Percentiles rank a stretch among this genome's conserved stretches.
These are phyloP conservation scores for Sporobolus alterniflorus DNA, from an alignment of 202 grass and related monocot species.

Conservation along the genomic window DNA sequence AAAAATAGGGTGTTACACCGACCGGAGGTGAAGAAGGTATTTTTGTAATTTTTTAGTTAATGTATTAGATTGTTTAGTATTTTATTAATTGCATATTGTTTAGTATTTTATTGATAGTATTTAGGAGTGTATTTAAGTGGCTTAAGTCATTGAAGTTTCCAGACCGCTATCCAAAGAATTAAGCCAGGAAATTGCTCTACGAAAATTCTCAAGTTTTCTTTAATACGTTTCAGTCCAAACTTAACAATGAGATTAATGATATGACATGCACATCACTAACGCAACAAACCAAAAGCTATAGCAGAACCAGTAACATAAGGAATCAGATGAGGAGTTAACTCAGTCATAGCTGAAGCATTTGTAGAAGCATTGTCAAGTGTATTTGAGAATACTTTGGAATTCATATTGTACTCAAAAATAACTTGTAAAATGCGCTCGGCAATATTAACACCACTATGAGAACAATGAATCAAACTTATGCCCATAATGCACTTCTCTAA, in stretches of 20 bases:
- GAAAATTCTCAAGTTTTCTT: not conserved
- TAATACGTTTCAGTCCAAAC: not conserved
- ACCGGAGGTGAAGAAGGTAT: too few relatives aligned
- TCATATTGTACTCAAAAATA: not conserved
- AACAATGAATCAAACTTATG: too few relatives aligned
- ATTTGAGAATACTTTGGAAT: not conserved
- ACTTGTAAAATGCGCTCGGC: not conserved
- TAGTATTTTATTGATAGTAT: too few relatives aligned
- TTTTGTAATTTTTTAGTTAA: too few relatives aligned
- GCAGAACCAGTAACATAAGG: not conserved
- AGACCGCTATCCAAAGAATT: too few relatives aligned
- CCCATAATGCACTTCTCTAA: too few relatives aligned
- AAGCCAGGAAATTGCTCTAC: not conserved
- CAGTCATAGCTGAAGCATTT: not conserved
- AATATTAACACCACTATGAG: not conserved
- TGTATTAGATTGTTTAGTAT: too few relatives aligned
- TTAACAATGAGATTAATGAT: not conserved
- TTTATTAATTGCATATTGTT: too few relatives aligned
- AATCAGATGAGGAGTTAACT: too few relatives aligned
- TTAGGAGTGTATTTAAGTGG: too few relatives aligned
- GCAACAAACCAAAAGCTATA: not conserved
- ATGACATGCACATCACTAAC: not conserved
- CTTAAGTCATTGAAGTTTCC: too few relatives aligned
- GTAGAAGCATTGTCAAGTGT: not conserved
- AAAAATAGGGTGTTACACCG: too few relatives aligned